A percentile compares a stretch with the other conserved stretches of the same genome.
Conservation (phyloP, 164 flowering plant genomes). For the Vitis rotundifolia region DNA sequence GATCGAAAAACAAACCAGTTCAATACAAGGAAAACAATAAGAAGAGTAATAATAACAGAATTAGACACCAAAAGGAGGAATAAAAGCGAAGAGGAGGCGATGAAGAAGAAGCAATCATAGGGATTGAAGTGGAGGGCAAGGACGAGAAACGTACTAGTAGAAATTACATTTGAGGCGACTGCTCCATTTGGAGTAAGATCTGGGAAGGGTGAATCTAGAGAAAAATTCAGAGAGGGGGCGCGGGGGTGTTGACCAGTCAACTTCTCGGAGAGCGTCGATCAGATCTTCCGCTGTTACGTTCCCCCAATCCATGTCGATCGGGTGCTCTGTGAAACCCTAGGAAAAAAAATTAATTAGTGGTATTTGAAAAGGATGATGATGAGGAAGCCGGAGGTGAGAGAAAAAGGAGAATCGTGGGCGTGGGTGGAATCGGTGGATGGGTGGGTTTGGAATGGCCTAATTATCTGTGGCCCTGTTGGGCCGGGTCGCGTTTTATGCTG, state of each 20-base stretch:
- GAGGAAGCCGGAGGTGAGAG: background rate
- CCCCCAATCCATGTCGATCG: slow-evolving; percentile 58
- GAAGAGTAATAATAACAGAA: too few species aligned
- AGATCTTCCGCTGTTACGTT: slow-evolving; percentile 77
- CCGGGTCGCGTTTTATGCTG: too few species aligned
- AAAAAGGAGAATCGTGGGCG: background rate
- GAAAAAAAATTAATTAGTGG: background rate
- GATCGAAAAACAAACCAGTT: too few species aligned
- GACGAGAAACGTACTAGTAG: slow-evolving; percentile 57
- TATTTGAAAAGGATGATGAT: background rate
- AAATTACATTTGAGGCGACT: slow-evolving; percentile 92
- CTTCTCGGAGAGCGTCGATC: slow-evolving; percentile 86
- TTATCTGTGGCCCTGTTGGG: too few species aligned
- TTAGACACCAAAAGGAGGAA: too few species aligned
- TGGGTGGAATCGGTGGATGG: background rate
- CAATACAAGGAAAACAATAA: too few species aligned
- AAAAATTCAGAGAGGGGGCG: slow-evolving; percentile 85
- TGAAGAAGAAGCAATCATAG: background rate
- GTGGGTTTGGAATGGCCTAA: too few species aligned
- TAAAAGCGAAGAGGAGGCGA: too few species aligned
- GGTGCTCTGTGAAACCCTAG: slow-evolving; percentile 12
- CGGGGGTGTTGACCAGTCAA: slow-evolving; percentile 94
- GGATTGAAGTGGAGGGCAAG: background rate
- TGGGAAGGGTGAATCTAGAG: slow-evolving; percentile 77
- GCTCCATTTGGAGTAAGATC: slow-evolving; percentile 76